These are phyloP conservation scores for Circinella minor DNA, from an alignment of 371 early-diverging fungal genomes.

Conservation along the genomic window DNA sequence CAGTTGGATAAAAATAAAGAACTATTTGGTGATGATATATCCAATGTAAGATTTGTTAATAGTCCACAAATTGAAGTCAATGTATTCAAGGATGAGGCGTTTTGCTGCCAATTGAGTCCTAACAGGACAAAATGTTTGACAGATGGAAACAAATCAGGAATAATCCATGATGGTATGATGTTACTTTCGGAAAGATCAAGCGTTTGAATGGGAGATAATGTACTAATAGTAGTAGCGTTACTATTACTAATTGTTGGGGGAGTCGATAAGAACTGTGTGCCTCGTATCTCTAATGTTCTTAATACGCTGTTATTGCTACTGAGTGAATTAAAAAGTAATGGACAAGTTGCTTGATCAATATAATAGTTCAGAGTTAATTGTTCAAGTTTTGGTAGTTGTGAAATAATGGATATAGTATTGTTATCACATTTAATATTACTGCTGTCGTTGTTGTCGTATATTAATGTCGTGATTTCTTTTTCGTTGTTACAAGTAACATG, in stretches of 20 bases:
- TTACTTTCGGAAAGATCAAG: slow-evolving; percentile 22
- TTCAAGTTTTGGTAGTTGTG: neutral
- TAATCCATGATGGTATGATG: neutral
- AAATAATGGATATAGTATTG: neutral
- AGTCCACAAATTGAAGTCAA: neutral
- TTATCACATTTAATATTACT: neutral
- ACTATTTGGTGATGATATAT: neutral
- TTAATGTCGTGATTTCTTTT: neutral
- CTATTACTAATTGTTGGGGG: neutral
- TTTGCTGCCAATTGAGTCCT: slow-evolving; percentile 3
- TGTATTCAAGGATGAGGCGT: neutral
- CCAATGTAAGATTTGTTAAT: slow-evolving; percentile 8
- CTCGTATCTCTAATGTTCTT: slow-evolving; percentile 9
- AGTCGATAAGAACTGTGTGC: slow-evolving; percentile 4
- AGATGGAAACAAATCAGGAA: neutral
- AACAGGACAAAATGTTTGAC: neutral
- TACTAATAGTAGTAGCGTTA: neutral
- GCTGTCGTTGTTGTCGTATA: neutral
- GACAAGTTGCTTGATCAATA: slow-evolving; percentile 11
- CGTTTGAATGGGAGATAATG: neutral
- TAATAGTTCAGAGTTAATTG: slow-evolving; percentile 15
- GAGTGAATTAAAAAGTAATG: neutral
- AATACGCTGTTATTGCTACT: slow-evolving; percentile 2
- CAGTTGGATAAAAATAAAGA: slow-evolving; percentile 11
- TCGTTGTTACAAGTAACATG: neutral